Evolutionary conservation across 495 filamentous ascomycete species (phyloP).

Genomic region (Talaromyces thailandensis): DNA sequence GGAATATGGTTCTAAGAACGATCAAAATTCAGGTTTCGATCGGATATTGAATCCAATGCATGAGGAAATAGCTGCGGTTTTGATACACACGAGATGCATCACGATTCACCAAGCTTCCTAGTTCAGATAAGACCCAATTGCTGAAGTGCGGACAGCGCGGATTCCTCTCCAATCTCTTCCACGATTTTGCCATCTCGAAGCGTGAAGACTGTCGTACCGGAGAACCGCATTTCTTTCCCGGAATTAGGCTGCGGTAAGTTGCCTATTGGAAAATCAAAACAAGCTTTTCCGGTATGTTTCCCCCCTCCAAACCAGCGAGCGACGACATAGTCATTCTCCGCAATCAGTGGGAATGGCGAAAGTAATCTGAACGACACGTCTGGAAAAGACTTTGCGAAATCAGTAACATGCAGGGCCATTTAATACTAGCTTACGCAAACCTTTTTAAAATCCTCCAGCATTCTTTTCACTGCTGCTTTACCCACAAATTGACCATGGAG

Average conservation of each 20-base stretch:
- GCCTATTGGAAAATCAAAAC: constrained; percentile 7
- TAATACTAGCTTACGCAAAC: not conserved
- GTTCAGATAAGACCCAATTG: constrained; percentile 7
- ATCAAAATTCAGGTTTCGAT: no score
- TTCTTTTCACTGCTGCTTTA: constrained; percentile 2
- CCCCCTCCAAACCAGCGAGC: constrained; percentile 9
- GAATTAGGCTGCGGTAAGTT: constrained; percentile 6
- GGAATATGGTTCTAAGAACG: no score
- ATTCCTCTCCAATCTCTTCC: constrained; percentile 9
- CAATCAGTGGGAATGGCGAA: constrained; percentile 9
- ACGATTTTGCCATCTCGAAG: constrained; percentile 9
- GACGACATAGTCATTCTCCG: constrained; percentile 9
- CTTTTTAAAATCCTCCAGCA: constrained; percentile 1
- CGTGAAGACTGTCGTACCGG: constrained; percentile 9
- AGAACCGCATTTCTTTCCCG: constrained; percentile 9
- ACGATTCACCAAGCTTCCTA: not conserved
- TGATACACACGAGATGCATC: no score
- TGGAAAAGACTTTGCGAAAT: not conserved
- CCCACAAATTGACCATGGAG: not conserved
- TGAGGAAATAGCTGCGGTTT: no score
- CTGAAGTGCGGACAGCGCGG: constrained; percentile 5
- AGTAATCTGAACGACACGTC: constrained; percentile 3
- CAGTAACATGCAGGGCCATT: not conserved
- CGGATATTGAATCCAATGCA: no score
- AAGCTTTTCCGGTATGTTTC: constrained; percentile 8